A percentile compares a stretch with the other conserved stretches of the same genome.
Conservation (phyloP, 2,329 filamentous ascomycete species). For the Aspergillus pseudoterreus region DNA sequence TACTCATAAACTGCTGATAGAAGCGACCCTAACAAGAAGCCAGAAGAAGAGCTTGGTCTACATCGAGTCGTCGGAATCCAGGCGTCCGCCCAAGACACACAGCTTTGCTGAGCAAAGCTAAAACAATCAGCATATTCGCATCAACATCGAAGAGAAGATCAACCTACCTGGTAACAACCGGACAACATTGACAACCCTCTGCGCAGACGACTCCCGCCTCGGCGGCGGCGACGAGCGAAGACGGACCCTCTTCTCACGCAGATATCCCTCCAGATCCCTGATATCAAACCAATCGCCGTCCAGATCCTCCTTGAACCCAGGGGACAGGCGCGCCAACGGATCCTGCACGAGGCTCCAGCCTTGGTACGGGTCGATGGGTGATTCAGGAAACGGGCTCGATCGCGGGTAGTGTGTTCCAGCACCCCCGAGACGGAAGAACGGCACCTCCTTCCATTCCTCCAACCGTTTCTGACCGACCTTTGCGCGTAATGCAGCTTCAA, state of each 20-base stretch:
- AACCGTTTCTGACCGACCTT: slow-evolving; percentile 12
- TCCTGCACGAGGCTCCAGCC: slow-evolving; percentile 12
- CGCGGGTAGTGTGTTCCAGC: slow-evolving; percentile 23
- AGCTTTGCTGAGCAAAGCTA: slow-evolving; percentile 16
- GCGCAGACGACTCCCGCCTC: neutral
- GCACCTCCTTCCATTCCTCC: slow-evolving; percentile 19
- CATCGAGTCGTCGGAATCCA: slow-evolving; percentile 19
- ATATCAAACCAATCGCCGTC: slow-evolving; percentile 25
- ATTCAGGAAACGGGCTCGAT: slow-evolving; percentile 1
- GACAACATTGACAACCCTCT: slow-evolving; percentile 7
- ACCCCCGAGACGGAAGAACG: slow-evolving; percentile 22
- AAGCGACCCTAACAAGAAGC: neutral
- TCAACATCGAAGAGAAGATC: neutral
- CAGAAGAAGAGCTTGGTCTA: slow-evolving; percentile 15
- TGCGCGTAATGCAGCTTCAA: slow-evolving; percentile 16
- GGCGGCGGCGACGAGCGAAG: slow-evolving; percentile 8
- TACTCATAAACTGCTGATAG: neutral
- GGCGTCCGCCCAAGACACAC: slow-evolving; percentile 25
- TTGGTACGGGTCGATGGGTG: slow-evolving; percentile 5
- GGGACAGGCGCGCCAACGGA: slow-evolving; percentile 10
- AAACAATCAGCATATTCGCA: slow-evolving; percentile 2
- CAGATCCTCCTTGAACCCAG: slow-evolving; percentile 12
- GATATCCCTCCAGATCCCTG: slow-evolving; percentile 19
- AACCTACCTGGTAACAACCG: slow-evolving; percentile 17
- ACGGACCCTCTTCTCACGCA: slow-evolving; percentile 14